A percentile compares a stretch with the other conserved stretches of the same genome.
These are phyloP conservation scores for Monosporascus sp. DNA, from an alignment of 2,329 filamentous ascomycete species.

Conservation along the genomic window DNA sequence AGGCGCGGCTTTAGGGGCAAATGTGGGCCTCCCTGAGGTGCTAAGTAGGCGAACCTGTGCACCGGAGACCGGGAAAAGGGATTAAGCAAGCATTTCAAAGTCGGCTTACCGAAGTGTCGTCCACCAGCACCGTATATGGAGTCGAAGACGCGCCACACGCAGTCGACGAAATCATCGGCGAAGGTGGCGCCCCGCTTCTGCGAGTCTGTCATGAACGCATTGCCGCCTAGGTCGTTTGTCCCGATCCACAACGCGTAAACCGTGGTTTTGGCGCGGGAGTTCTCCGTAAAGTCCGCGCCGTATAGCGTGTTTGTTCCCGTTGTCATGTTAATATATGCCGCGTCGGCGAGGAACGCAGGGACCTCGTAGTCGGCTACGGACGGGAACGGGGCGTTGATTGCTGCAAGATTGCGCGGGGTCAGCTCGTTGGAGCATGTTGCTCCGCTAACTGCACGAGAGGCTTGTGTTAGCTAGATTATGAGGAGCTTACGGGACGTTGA, in stretches of 20 bases:
- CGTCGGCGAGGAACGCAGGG: slow-evolving; percentile 49
- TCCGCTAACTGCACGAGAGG: slow-evolving; percentile 46
- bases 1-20: background rate
- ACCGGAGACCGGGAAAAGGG: too few species aligned
- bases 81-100: too few species aligned
- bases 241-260: slow-evolving; percentile 77
- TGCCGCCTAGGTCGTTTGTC: slow-evolving; percentile 68
- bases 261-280: slow-evolving; percentile 46
- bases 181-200: slow-evolving; percentile 53
- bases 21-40: too few species aligned
- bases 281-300: slow-evolving; percentile 16
- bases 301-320: slow-evolving; percentile 32
- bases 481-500: background rate
- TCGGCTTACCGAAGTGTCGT: slow-evolving; percentile 48
- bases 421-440: slow-evolving; percentile 68
- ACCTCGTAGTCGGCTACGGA: slow-evolving; percentile 58
- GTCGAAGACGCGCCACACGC: slow-evolving; percentile 60
- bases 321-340: slow-evolving; percentile 22
- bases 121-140: slow-evolving; percentile 60
- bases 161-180: slow-evolving; percentile 59
- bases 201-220: slow-evolving; percentile 60
- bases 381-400: slow-evolving; percentile 53
- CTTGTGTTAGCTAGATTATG: background rate
- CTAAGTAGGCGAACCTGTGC: too few species aligned
- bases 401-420: slow-evolving; percentile 46